Percentiles rank a stretch among this genome's conserved stretches.
phyloP scores from a whole-genome alignment of 331 rosid genomes.

The Quercus tomentella region DNA sequence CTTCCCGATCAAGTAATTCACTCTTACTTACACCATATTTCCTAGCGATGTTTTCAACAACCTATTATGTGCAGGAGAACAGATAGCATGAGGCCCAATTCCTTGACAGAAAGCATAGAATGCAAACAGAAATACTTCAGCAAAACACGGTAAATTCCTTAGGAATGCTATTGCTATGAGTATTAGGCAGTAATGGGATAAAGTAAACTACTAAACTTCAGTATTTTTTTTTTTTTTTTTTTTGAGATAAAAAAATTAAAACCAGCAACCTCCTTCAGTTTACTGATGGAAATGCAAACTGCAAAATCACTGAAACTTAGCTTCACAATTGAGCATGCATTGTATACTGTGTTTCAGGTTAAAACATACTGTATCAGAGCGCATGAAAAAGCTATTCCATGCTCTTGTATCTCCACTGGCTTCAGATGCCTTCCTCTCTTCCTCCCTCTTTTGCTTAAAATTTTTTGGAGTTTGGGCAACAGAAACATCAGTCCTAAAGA shows the following conservation, averaged over 20 bases:
- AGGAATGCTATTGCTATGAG: not conserved
- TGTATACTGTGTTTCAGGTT: conserved; percentile 4
- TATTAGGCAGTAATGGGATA: not conserved
- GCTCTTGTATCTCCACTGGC: conserved; percentile 90
- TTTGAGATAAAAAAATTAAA: not conserved
- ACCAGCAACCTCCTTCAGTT: not conserved
- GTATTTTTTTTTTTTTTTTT: not conserved
- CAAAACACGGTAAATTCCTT: not conserved
- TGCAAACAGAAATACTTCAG: conserved; percentile 14
- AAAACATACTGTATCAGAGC: conserved; percentile 76
- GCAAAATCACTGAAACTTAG: conserved; percentile 5
- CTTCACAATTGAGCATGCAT: conserved; percentile 9
- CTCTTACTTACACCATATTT: conserved; percentile 79
- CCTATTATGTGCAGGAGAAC: conserved; percentile 33
- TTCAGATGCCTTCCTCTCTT: conserved; percentile 75
- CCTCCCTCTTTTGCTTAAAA: conserved; percentile 68
- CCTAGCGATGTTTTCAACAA: conserved; percentile 78
- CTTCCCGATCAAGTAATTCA: conserved; percentile 77
- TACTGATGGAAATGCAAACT: not conserved
- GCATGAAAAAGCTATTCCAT: conserved; percentile 95
- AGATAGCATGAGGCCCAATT: not conserved
- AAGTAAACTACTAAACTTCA: not conserved
- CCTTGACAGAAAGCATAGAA: not conserved
- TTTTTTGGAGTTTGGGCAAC: conserved; percentile 49
- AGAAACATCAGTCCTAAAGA: conserved; percentile 42